Base-by-base conservation (phyloP, 805 yeast genomes). In the Zygosaccharomyces siamensis region DNA sequence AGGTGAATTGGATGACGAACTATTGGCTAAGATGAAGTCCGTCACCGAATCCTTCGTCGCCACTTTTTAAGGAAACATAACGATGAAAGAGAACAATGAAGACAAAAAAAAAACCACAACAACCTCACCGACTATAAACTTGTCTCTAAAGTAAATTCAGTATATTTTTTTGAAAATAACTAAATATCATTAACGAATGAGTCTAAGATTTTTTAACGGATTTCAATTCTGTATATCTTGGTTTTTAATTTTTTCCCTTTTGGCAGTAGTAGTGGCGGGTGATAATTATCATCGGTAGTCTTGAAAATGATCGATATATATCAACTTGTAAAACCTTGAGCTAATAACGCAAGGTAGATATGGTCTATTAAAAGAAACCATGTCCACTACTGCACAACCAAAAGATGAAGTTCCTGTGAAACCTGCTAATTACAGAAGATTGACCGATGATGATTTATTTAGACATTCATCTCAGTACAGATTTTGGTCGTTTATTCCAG, bases 11-110 rank as follows among this genome's bases (percentile, higher is more conserved):
- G 77, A 96, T 64, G 80, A 86, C 71, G 97, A 89, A 69, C 75
- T 79, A 70, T 81, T 95, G 74, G 93, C 78, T 55, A 79, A 84
- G 75, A 85, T 93, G 78, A 90, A 84, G 83, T 60, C 85, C 70
- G 95, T 89, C 67, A 86, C 98, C 66, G 92, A 88, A 79, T 77
- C 90, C 67, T 93, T 93, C 75, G 83, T 85, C 72, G 85, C 95
- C 70, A 82, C 97, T 70, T 92, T 90, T 79, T 80, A 79, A 78
- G 20, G 20, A 33, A 33, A 16, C 37, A 33, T 33, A 33, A 33
- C 37, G 37, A 33, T 33, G 37, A 33, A 33, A 33, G 37, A 33
- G 21, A 26, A 26, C 28, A 26, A 26, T 26, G 2, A 23, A 5
- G 7, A 5, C 7, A 23, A 23, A 23, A 23, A 23, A 23, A 23